A percentile compares a stretch with the other conserved stretches of the same genome.
phyloP scores from a whole-genome alignment of 192 early-diverging fungal genomes.

The Backusella macrospora region DNA sequence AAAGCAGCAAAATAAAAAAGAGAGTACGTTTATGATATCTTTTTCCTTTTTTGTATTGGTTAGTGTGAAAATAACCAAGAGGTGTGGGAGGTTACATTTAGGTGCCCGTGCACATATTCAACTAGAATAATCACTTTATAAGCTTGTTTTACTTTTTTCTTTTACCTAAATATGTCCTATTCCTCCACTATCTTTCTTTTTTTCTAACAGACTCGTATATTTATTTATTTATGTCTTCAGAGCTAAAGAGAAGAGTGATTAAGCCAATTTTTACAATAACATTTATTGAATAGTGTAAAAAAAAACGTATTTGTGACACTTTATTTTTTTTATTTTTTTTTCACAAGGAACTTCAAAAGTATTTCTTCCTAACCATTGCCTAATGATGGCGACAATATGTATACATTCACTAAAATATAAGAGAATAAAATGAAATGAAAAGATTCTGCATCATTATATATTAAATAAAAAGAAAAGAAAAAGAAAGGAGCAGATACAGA shows the following conservation, averaged over 20 bases:
- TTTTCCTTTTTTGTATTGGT: neutral
- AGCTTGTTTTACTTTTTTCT: neutral
- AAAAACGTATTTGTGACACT: neutral
- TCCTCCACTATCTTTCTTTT: no score
- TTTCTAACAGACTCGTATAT: no score
- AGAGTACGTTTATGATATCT: neutral
- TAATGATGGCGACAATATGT: neutral
- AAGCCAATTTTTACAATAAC: neutral
- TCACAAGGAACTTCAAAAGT: neutral
- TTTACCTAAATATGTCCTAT: neutral
- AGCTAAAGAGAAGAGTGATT: neutral
- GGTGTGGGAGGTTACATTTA: conserved; percentile 1
- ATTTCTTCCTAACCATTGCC: neutral
- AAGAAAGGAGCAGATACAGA: neutral
- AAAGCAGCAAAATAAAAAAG: neutral
- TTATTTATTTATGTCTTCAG: neutral
- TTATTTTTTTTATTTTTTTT: neutral
- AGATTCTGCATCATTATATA: no score
- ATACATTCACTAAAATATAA: neutral
- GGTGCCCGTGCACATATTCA: neutral
- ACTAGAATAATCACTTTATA: neutral
- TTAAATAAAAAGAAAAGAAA: no score
- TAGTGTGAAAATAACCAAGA: conserved; percentile 4
- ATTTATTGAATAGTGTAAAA: neutral
- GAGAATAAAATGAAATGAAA: no score